Conservation (phyloP, 139 green algal species). For the Haematococcus lacustris region DNA sequence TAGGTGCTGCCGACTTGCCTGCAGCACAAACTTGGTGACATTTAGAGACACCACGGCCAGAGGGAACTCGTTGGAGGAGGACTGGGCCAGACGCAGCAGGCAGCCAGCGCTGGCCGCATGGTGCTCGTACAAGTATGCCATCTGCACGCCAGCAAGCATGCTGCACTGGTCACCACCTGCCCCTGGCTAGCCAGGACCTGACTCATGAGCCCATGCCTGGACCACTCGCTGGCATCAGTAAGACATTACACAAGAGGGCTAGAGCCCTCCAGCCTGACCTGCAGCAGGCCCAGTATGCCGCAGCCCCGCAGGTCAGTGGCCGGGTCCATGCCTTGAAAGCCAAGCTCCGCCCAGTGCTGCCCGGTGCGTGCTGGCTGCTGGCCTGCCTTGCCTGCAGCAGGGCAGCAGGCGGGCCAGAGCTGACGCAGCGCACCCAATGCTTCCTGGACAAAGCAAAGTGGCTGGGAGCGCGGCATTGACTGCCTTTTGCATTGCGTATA, state of each 20-base stretch:
- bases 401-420: too few species aligned
- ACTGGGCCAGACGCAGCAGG: conserved; percentile 34
- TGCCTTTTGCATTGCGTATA: too few species aligned
- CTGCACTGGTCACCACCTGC: too few species aligned
- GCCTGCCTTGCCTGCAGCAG: conserved; percentile 14
- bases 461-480: too few species aligned
- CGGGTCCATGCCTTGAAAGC: conserved; percentile 65
- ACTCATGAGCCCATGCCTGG: too few species aligned
- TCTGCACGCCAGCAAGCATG: too few species aligned
- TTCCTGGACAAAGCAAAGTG: too few species aligned
- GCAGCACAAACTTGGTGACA: conserved; percentile 51
- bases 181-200: too few species aligned
- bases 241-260: too few species aligned
- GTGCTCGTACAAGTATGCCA: conserved; percentile 28
- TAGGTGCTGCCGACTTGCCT: conserved; percentile 1
- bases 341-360: conserved; percentile 53
- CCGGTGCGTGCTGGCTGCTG: conserved; percentile 24
- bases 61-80: conserved; percentile 53
- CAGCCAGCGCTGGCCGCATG: conserved; percentile 13
- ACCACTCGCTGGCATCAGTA: too few species aligned
- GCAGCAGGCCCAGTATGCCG: conserved; percentile 56
- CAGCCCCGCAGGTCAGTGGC: conserved; percentile 56
- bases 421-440: too few species aligned
- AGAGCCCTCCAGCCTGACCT: conserved; percentile 30
- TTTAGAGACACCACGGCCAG: conserved; percentile 56